Evolutionary conservation across 306 rosid genomes (phyloP).

Genomic region (Sechiopsis laciniata): DNA sequence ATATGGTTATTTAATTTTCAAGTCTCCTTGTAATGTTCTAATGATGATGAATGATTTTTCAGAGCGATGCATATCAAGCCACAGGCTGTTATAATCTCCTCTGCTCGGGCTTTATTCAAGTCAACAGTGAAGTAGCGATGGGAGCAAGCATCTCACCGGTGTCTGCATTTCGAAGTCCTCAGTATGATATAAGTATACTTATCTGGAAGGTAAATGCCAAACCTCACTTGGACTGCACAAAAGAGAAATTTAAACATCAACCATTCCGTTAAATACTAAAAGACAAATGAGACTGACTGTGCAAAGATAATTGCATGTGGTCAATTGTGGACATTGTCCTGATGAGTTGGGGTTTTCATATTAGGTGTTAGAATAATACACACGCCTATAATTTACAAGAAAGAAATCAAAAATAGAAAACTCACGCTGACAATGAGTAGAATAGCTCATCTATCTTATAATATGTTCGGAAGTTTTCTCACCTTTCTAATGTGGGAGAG

Average conservation of each 20-base stretch:
- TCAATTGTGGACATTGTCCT: conserved; percentile 14
- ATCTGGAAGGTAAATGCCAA: conserved; percentile 87
- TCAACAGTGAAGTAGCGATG: conserved; percentile 83
- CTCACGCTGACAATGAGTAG: too few relatives aligned
- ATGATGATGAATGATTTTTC: conserved; percentile 18
- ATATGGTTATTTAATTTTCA: background rate
- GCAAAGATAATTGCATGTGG: conserved; percentile 4
- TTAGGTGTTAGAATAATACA: conserved; percentile 8
- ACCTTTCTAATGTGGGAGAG: too few relatives aligned
- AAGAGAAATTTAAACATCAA: conserved; percentile 1
- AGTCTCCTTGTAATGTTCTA: background rate
- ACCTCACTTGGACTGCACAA: background rate
- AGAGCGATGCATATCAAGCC: conserved; percentile 99
- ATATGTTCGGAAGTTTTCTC: too few relatives aligned
- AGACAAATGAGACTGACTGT: background rate
- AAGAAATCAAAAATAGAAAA: background rate
- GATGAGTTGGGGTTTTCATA: conserved; percentile 5
- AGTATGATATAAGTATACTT: conserved; percentile 83
- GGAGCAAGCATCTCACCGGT: conserved; percentile 95
- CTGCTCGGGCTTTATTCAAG: conserved; percentile 95
- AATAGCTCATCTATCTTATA: too few relatives aligned
- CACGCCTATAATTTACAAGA: background rate
- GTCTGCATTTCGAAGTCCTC: conserved; percentile 57
- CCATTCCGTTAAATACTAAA: background rate
- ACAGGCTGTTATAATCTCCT: conserved; percentile 99